Evolutionary conservation across 306 rosid genomes (phyloP).

Genomic region (Cucumis cinereus): DNA sequence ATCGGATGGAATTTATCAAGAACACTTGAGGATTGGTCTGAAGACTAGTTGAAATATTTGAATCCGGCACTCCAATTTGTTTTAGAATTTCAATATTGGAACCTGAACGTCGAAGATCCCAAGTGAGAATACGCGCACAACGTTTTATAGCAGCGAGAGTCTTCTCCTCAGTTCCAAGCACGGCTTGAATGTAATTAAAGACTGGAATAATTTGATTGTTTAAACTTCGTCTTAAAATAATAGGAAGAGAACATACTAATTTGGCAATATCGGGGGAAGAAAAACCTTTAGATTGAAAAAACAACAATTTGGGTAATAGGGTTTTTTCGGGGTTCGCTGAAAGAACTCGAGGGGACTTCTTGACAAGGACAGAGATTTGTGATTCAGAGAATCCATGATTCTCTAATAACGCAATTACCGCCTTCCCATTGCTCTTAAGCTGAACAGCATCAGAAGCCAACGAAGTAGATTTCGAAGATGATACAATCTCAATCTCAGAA

Average conservation of each 20-base stretch:
- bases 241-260: background rate
- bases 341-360: conserved; percentile 3
- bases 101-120: background rate
- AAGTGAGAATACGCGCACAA: background rate
- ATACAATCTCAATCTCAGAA: conserved; percentile 11
- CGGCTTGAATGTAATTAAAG: conserved; percentile 16
- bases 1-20: background rate
- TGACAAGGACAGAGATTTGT: conserved; percentile 13
- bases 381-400: conserved; percentile 16
- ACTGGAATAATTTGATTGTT: conserved; percentile 15
- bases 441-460: conserved; percentile 1
- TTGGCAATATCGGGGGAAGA: conserved; percentile 14
- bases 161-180: conserved; percentile 17
- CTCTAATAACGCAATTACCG: conserved; percentile 17
- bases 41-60: conserved; percentile 6
- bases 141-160: background rate
- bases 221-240: conserved; percentile 9
- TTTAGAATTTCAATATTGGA: background rate
- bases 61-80: background rate
- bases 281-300: conserved; percentile 24
- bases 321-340: conserved; percentile 14
- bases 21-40: conserved; percentile 4
- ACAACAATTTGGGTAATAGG: conserved; percentile 31
- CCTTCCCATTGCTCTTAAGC: background rate
- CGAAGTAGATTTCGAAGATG: conserved; percentile 12